Base-by-base conservation (phyloP, 2,329 filamentous ascomycete genomes). In the Ceratocystiopsis brevicomis region DNA sequence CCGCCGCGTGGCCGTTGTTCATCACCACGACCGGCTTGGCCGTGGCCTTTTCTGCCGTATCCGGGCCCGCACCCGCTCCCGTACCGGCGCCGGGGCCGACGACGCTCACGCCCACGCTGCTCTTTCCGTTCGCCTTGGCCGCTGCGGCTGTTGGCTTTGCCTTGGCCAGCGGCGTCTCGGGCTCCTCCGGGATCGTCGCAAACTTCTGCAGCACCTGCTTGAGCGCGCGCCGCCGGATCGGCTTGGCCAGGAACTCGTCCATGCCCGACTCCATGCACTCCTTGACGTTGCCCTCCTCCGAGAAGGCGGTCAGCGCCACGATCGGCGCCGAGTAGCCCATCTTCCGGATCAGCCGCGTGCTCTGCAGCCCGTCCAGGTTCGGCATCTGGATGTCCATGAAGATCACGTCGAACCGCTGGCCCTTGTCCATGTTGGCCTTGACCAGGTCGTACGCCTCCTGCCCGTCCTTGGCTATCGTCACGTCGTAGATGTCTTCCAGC, bases 381-480 rank as follows among this genome's bases (percentile, higher is more conserved):
- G 87, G 87, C 87, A 95, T 95, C 60, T 83, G 84, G 9, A 94
- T 80, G 53, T 95, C 87, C 87, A 94, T 95, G 55, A 94, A 90
- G 49, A 95, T 88, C 21, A 95, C 67, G 51, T 93, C 84, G 56
- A 88, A 94, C 3, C 71, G 71, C 44, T 71, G 67, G 42, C 78
- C 71, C 25, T 70, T 71, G 41, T 78, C 74, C 81, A 93, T 90
- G 49, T 77, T 81, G 15, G 76, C 76, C 56, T 85, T 87, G 50
- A 94, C 86, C 25, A 81, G 67, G 48, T 94, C 85, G 46, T 86
- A 83, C 0, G 87, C 87, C 60, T 94, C 83, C 58, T 92, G 82
- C 0, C 81, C 81, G 53, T 85, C 80, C 55, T 84, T 83, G 42
- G 86, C 87, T 41, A 94, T 79, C 0, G 82, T 88, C 15, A 94